Evolutionary conservation across 2,329 filamentous ascomycete genomes (phyloP).

Genomic region (Alternaria angustiovoidea): DNA sequence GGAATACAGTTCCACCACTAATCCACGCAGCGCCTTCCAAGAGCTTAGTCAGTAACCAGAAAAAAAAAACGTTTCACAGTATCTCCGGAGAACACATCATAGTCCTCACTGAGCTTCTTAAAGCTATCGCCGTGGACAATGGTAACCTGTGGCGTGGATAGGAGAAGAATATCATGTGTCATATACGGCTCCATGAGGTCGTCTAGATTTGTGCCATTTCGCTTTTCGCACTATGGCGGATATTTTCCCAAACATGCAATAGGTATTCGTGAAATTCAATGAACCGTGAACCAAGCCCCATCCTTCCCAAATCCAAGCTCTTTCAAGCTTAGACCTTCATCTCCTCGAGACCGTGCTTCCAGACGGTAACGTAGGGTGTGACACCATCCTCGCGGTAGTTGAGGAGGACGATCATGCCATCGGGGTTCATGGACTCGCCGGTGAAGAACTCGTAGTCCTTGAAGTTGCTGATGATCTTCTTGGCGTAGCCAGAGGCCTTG

Average conservation of each 20-base stretch:
- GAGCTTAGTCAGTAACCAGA: neutral
- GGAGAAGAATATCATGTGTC: slow-evolving; percentile 13
- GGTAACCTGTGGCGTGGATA: neutral
- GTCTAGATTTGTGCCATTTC: slow-evolving; percentile 41
- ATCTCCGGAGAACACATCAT: neutral
- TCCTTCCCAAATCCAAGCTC: slow-evolving; percentile 16
- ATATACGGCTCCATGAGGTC: slow-evolving; percentile 27
- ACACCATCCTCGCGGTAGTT: slow-evolving; percentile 97
- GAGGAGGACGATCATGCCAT: slow-evolving; percentile 93
- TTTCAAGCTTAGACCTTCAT: slow-evolving; percentile 80
- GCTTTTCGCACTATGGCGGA: slow-evolving; percentile 47
- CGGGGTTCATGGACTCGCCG: slow-evolving; percentile 89
- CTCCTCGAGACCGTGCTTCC: slow-evolving; percentile 91
- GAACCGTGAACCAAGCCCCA: slow-evolving; percentile 30
- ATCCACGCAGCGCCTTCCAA: neutral
- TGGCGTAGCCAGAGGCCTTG: slow-evolving; percentile 76
- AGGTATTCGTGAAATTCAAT: slow-evolving; percentile 49
- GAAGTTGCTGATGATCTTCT: slow-evolving; percentile 85
- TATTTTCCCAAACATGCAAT: slow-evolving; percentile 49
- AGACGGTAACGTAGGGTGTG: slow-evolving; percentile 88
- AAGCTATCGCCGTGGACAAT: neutral
- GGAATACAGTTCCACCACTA: neutral
- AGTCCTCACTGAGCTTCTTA: neutral
- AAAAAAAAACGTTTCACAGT: neutral
- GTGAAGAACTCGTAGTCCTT: slow-evolving; percentile 96